phyloP scores from a whole-genome alignment of 108 stramenopile species.

The Cyclotella sp. region DNA sequence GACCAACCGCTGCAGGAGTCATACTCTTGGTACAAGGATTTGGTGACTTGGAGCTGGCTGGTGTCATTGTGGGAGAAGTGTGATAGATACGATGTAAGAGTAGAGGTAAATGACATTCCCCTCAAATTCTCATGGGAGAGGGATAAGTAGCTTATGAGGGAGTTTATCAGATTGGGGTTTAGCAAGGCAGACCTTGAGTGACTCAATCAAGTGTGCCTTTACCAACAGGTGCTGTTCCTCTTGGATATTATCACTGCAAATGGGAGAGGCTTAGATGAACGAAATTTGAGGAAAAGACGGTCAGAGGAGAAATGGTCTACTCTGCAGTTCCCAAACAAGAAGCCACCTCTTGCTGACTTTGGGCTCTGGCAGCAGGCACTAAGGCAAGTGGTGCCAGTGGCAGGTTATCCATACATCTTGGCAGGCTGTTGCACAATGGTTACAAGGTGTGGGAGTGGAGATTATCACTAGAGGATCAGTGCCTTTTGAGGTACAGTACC shows the following conservation, averaged over 20 bases:
- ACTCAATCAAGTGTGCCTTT: slow-evolving; percentile 14
- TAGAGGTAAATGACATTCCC: background rate
- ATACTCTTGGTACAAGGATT: background rate
- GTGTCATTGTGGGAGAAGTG: background rate
- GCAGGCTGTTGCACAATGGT: background rate
- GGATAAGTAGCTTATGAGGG: slow-evolving; percentile 18
- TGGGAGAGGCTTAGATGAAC: slow-evolving; percentile 10
- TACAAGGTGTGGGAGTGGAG: no score
- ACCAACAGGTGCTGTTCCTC: slow-evolving; percentile 34
- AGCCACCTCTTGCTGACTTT: background rate
- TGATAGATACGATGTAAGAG: no score
- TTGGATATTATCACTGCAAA: slow-evolving; percentile 8
- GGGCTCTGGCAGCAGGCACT: background rate
- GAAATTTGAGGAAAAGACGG: background rate
- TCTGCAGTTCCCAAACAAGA: background rate
- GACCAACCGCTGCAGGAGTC: background rate
- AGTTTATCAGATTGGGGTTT: background rate
- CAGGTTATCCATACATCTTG: background rate
- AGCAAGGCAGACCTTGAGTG: background rate
- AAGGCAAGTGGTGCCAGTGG: background rate
- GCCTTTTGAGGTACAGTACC: background rate
- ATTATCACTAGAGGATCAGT: no score
- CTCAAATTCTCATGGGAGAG: slow-evolving; percentile 1
- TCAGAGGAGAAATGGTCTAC: slow-evolving; percentile 16
- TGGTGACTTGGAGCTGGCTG: slow-evolving; percentile 14